Base-by-base conservation (phyloP, 176 grass and related monocot species). In the Oryza meridionalis region DNA sequence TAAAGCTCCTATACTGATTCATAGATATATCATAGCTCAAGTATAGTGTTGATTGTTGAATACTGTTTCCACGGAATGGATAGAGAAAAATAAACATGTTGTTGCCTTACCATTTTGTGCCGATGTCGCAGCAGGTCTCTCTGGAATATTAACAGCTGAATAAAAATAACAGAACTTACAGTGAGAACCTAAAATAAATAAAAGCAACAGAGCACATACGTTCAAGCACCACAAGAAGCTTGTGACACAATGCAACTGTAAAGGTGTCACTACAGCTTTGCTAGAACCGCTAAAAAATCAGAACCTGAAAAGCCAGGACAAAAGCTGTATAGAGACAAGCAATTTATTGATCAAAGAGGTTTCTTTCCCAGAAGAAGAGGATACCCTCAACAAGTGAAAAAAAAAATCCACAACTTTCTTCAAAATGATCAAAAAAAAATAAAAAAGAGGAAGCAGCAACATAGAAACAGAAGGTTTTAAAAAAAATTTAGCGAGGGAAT, bases 71-170 rank as follows among this genome's bases (percentile, higher is more conserved):
- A 65, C 31, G 77, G 4, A 27, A 73, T n/a, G 19, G 40, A 45
- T 11, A 59, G 12, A 76, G 51, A 46, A 32, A 53, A 24, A 78
- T 13, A 3, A 32, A 81, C 4, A 77, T 55, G 42, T 42, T 72
- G 8, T 50, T 81, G 62, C 69, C 82, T 91, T 84, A 97, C 94
- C 91, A 29, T 85, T 88, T 70, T 88, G 75, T 24, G 91, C 85
- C 55, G 89, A 87, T 72, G 96, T 98, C 4, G 93, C 96, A 32
- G 91, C 85, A 26, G 96, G 91, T 45, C 94, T 88, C 67, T 94
- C 93, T 35, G 96, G 96, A 45, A 94, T 95, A 85, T 87, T 94
- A 77, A 89, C 91, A 90, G 91, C 92, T 95, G 90, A 49, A 82
- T 61, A 86, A 82, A 66, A 86, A 73, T 62, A 19, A 70, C 4